Percentiles rank a stretch among this genome's conserved stretches.
Conservation (phyloP, 2,329 filamentous ascomycete species). For the Massarina eburnea region DNA sequence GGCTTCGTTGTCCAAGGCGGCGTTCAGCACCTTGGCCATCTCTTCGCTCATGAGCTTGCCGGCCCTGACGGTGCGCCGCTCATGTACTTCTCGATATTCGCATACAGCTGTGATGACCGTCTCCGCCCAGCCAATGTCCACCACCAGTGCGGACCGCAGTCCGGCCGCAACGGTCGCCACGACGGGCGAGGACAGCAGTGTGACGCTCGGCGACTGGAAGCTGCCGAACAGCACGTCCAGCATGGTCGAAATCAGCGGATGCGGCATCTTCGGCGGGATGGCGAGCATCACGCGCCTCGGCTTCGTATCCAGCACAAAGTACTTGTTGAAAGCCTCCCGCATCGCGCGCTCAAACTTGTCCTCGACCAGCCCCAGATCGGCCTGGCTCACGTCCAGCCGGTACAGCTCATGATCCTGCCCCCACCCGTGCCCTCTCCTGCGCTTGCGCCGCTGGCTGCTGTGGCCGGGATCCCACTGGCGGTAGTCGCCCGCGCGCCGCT, state of each 20-base stretch:
- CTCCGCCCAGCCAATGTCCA: slow-evolving; percentile 93
- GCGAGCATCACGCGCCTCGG: slow-evolving; percentile 74
- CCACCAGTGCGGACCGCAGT: slow-evolving; percentile 78
- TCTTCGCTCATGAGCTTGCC: slow-evolving; percentile 71
- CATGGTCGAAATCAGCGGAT: slow-evolving; percentile 73
- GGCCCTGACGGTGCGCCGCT: slow-evolving; percentile 70
- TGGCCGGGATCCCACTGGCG: slow-evolving; percentile 65
- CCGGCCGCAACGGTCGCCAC: slow-evolving; percentile 78
- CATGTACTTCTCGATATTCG: slow-evolving; percentile 81
- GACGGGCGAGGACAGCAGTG: slow-evolving; percentile 75
- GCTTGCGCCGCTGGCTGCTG: slow-evolving; percentile 51
- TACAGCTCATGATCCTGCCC: slow-evolving; percentile 72
- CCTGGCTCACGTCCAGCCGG: slow-evolving; percentile 69
- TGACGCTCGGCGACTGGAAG: slow-evolving; percentile 79
- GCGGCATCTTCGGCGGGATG: slow-evolving; percentile 74
- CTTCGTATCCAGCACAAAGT: slow-evolving; percentile 69
- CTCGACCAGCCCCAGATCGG: slow-evolving; percentile 77
- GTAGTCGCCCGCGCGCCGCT: slow-evolving; percentile 80
- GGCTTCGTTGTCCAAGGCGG: slow-evolving; percentile 41
- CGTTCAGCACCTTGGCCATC: slow-evolving; percentile 65
- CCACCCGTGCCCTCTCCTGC: slow-evolving; percentile 58
- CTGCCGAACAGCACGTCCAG: slow-evolving; percentile 78
- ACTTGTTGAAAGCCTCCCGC: slow-evolving; percentile 80
- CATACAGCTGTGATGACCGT: slow-evolving; percentile 84
- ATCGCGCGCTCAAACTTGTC: slow-evolving; percentile 85